phyloP scores from a whole-genome alignment of 768 basidiomycete genomes.

The Boletus sensibilis region DNA sequence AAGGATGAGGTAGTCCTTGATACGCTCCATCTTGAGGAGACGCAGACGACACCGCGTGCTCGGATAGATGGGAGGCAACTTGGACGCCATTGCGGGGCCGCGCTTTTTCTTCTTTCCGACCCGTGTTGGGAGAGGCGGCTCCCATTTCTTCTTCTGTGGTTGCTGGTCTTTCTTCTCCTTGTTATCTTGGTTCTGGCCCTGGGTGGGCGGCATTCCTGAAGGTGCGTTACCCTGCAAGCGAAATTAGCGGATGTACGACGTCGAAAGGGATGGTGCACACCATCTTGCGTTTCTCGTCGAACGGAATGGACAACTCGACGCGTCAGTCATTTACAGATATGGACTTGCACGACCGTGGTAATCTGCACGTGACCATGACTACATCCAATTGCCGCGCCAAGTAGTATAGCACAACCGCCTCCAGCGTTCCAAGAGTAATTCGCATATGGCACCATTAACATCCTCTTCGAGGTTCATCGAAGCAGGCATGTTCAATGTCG shows the following conservation, averaged over 20 bases:
- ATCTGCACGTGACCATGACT: conserved; percentile 19
- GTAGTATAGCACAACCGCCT: background rate
- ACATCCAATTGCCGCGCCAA: conserved; percentile 14
- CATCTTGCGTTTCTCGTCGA: conserved; percentile 19
- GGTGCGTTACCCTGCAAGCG: conserved; percentile 68
- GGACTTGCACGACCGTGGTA: conserved; percentile 31
- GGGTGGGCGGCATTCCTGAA: conserved; percentile 49
- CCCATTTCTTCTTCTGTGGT: conserved; percentile 89
- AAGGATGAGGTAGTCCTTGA: conserved; percentile 94
- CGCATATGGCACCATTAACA: conserved; percentile 46
- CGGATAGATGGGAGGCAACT: conserved; percentile 90
- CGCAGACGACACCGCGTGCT: conserved; percentile 94
- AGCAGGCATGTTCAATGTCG: conserved; percentile 50
- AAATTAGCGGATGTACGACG: conserved; percentile 3
- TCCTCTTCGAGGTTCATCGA: conserved; percentile 77
- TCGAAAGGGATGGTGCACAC: conserved; percentile 12
- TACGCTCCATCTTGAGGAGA: conserved; percentile 94
- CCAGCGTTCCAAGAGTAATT: background rate
- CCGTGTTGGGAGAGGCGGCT: conserved; percentile 93
- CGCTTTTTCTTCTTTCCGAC: conserved; percentile 95
- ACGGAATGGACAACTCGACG: conserved; percentile 34
- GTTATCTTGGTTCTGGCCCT: conserved; percentile 48
- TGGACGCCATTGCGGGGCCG: conserved; percentile 88
- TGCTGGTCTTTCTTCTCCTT: conserved; percentile 46
- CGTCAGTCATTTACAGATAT: conserved; percentile 48